Conservation (phyloP, 2,329 filamentous ascomycete species). For the Colletotrichum melonis region DNA sequence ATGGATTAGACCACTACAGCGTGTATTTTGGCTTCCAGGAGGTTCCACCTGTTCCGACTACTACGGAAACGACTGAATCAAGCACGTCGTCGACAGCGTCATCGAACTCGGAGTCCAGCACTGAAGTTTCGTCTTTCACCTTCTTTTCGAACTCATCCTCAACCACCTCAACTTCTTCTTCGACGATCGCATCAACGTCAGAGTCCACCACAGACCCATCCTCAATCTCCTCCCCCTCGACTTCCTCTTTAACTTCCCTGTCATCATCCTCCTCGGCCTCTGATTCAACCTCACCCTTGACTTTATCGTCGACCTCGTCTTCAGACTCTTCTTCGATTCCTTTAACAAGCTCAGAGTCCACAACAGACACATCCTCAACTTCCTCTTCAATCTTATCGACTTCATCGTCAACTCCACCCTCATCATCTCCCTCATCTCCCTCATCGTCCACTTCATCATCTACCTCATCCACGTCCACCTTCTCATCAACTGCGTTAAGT, state of each 20-base stretch:
- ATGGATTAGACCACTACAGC: neutral
- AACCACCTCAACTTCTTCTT: neutral
- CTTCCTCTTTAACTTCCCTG: neutral
- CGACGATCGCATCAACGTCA: neutral
- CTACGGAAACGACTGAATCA: neutral
- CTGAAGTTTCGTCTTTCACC: neutral
- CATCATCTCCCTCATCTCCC: too few relatives aligned
- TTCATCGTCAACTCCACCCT: too few relatives aligned
- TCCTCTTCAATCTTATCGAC: too few relatives aligned
- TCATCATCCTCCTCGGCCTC: neutral
- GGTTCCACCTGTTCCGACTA: neutral
- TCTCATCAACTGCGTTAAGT: too few relatives aligned
- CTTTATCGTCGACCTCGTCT: neutral
- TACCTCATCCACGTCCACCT: too few relatives aligned
- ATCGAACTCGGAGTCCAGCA: neutral
- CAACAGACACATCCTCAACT: too few relatives aligned
- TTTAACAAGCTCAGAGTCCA: neutral
- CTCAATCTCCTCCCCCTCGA: too few relatives aligned
- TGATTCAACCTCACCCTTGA: neutral
- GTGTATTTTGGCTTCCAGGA: neutral
- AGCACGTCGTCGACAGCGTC: neutral
- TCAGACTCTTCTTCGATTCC: neutral
- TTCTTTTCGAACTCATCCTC: neutral
- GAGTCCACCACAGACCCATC: too few relatives aligned
- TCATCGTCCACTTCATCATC: too few relatives aligned